Conservation (phyloP, 805 yeast species). For the Metschnikowia dekortorum region DNA sequence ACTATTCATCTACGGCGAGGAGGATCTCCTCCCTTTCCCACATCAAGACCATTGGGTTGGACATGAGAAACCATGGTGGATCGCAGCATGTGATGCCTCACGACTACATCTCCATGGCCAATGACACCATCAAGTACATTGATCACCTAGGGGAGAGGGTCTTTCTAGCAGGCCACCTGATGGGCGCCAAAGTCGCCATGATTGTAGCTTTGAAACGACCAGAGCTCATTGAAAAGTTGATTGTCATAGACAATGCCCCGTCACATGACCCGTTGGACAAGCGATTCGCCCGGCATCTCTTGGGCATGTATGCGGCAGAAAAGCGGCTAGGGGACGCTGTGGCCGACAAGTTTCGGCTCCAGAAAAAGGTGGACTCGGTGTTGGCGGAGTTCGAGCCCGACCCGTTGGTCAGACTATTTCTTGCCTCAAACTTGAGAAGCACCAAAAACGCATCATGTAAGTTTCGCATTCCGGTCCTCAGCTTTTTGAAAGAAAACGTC, state of each 20-base stretch:
- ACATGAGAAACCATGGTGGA: constrained; percentile 54
- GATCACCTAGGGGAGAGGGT: constrained; percentile 17
- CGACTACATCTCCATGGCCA: constrained; percentile 40
- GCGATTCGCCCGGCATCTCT: constrained; percentile 32
- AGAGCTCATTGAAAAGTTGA: constrained; percentile 34
- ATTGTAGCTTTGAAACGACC: constrained; percentile 39
- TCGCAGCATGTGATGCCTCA: constrained; percentile 43
- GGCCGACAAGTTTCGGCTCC: constrained; percentile 1
- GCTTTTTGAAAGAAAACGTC: constrained; percentile 11
- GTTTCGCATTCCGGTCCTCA: constrained; percentile 15
- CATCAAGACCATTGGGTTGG: constrained; percentile 40
- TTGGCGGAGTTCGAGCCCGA: constrained; percentile 23
- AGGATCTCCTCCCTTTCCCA: constrained; percentile 26
- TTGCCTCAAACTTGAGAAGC: constrained; percentile 34
- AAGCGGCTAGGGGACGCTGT: constrained; percentile 6
- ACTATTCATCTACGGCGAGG: constrained; percentile 39
- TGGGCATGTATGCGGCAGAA: constrained; percentile 38
- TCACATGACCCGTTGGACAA: constrained; percentile 30
- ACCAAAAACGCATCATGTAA: background rate
- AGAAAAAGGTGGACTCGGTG: constrained; percentile 18
- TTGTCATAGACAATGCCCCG: constrained; percentile 51
- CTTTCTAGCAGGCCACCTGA: constrained; percentile 47
- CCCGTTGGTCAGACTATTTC: constrained; percentile 29
- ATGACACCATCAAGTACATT: constrained; percentile 39
- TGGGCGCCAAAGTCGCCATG: constrained; percentile 61